Conservation (phyloP, 176 grass and related monocot species). For the Guadua angustifolia region DNA sequence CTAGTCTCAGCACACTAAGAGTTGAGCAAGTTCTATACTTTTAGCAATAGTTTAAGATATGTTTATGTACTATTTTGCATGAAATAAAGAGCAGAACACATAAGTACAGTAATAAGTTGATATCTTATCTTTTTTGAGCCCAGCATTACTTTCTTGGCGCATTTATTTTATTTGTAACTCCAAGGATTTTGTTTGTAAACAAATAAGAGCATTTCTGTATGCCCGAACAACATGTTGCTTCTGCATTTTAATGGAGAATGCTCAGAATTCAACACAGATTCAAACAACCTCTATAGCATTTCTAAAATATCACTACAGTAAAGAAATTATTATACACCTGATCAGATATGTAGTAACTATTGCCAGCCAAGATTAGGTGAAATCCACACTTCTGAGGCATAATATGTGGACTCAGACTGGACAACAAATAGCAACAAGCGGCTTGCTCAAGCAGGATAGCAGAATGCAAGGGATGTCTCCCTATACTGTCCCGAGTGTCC, state of each 20-base stretch:
- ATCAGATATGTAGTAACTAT: slow-evolving; percentile 83
- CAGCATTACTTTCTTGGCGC: too few relatives aligned
- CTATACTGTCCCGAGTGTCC: slow-evolving; percentile 52
- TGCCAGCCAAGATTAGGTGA: slow-evolving; percentile 97
- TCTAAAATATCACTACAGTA: slow-evolving; percentile 9
- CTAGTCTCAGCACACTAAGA: too few relatives aligned
- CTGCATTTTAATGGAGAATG: slow-evolving; percentile 56
- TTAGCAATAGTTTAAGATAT: too few relatives aligned
- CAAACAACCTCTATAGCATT: slow-evolving; percentile 23
- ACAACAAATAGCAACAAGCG: slow-evolving; percentile 79
- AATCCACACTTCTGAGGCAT: slow-evolving; percentile 97
- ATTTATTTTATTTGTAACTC: slow-evolving; percentile 59
- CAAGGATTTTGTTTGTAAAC: slow-evolving; percentile 93
- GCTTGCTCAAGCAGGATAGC: slow-evolving; percentile 98
- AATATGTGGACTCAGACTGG: slow-evolving; percentile 65
- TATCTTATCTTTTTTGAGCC: too few relatives aligned
- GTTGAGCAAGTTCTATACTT: too few relatives aligned
- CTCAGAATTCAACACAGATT: slow-evolving; percentile 32
- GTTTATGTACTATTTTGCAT: too few relatives aligned
- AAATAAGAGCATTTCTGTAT: slow-evolving; percentile 91
- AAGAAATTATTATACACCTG: slow-evolving; percentile 64
- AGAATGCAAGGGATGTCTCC: slow-evolving; percentile 88
- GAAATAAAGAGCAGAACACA: too few relatives aligned
- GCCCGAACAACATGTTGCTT: slow-evolving; percentile 88
- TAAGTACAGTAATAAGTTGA: too few relatives aligned